Base-by-base conservation (phyloP, 768 basidiomycete species). In the Termitomyces sp. region DNA sequence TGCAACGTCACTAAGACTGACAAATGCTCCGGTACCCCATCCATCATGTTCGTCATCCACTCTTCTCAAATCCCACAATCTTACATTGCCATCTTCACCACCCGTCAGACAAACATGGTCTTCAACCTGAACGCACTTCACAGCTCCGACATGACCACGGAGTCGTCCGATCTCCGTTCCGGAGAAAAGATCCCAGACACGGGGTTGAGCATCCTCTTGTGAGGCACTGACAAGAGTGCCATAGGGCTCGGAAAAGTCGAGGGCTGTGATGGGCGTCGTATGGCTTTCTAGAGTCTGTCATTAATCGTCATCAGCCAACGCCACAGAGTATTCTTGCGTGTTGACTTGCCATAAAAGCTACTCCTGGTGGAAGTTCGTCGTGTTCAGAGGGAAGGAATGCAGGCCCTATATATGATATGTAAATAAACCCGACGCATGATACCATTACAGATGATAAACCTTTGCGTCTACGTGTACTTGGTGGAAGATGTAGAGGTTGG, bases 321-420 rank as follows among this genome's bases (percentile, higher is more conserved):
- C n/a, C 31, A n/a, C 35, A 41, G 33, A 50, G 53, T 41, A 52
- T 10, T 55, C 14, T 17, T 6, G 54, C 26, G 41, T 46, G 46
- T 41, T 14, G 30, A 63, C 64, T 62, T 71, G 92, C 93, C 95
- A 99, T 98, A 73, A 99, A 99, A 12, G 96, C 97, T 5, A 98
- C 84, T 1, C 93, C 94, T 8, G 87, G 83, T 9, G 97, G 97
- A 31, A 99, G 78, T 53, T 97, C 94, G 63, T 94, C 93, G 63
- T 99, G 97, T 68, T 98, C 97, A 17, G 94, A 97, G 4, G 97
- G 97, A 47, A 99, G 70, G 76, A 99, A 98, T 17, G 91, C 91
- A 0, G 96, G 95, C 2, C 96, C 95, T 87, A 58, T 51, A 37
- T 3, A 46, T 21, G 9, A 5, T 7, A 53, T 44, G 17, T 38